Evolutionary conservation across 75 land plant genomes (phyloP), one percentile per base, ranked within the genome.

Genomic region (Sequoia sempervirens): DNA sequence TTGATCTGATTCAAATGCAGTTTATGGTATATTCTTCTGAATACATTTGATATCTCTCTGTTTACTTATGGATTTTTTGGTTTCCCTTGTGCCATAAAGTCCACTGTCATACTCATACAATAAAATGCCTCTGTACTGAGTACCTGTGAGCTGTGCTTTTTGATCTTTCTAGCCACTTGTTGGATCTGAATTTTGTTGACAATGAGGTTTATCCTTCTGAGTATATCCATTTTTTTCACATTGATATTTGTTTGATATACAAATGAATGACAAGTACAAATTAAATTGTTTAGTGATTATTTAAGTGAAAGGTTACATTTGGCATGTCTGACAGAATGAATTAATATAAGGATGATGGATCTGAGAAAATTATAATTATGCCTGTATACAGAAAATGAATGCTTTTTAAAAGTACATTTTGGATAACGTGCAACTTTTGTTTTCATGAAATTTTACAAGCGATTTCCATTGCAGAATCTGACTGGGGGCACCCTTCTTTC

Each of bases 401-500:
- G n/a, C n/a, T 61, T 6, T 61, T 23, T 23, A 23, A 61, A 61
- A 23, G 6, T 23, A n/a, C 26, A 20, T 61, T 61, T 61, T 61
- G 66, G 66, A 61, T 61, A 23, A 61, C 56, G 54, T 50, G 32
- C 70, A 30, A 28, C 41, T n/a, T 75, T 6, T 38, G 26, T 20
- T 75, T 38, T 40, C 78, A 37, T 75, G 78, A 5, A 75, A 75
- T 75, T 61, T 75, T 38, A 75, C 45, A 46, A 80, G 36, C 12
- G 2, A 47, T 80, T 3, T 80, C 34, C 20, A 36, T 85, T 90
- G 88, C 95, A 97, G 99, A 90, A 78, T 83, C 88, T 97, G 82
- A 97, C 99, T 10, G 99, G 99, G 69, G 98, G 96, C 13, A 82
- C 84, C 37, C 89, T 97, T 80, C 94, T 97, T 53, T 93, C 98